Percentiles rank a stretch among this genome's conserved stretches.
Conservation (phyloP, 495 filamentous ascomycete genomes). For the Neurospora sp. region DNA sequence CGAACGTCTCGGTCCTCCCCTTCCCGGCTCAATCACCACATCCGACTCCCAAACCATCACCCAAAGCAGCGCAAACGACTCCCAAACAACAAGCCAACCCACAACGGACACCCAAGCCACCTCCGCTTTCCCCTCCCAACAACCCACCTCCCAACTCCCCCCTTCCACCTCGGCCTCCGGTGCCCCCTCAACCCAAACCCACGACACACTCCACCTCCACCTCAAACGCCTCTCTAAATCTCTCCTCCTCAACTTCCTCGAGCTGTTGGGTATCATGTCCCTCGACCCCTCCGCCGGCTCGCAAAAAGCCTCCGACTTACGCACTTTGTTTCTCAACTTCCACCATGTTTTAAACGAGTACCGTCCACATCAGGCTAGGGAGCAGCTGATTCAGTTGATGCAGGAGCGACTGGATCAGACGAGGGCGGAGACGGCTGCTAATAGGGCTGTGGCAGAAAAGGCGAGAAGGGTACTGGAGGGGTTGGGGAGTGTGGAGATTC, state of each 20-base stretch:
- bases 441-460: constrained; percentile 60
- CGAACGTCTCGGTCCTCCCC: constrained; percentile 52
- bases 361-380: constrained; percentile 87
- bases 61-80: constrained; percentile 36
- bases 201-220: constrained; percentile 34
- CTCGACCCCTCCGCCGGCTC: constrained; percentile 47
- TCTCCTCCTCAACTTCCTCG: constrained; percentile 74
- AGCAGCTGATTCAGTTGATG: constrained; percentile 85
- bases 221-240: constrained; percentile 73
- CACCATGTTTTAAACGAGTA: constrained; percentile 90
- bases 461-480: constrained; percentile 59
- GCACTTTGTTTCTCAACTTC: constrained; percentile 73
- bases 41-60: constrained; percentile 9
- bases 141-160: not conserved
- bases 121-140: not conserved
- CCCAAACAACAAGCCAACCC: constrained; percentile 11
- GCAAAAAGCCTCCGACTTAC: constrained; percentile 64
- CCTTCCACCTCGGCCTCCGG: not conserved
- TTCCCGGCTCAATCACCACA: not conserved
- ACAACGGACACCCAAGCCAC: not conserved
- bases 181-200: not conserved
- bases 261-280: constrained; percentile 61
- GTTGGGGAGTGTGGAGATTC: constrained; percentile 39
- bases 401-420: constrained; percentile 71
- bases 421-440: constrained; percentile 67